These are phyloP conservation scores for Clarireedia paspali DNA, from an alignment of 2,329 filamentous ascomycete genomes.

Conservation along the genomic window DNA sequence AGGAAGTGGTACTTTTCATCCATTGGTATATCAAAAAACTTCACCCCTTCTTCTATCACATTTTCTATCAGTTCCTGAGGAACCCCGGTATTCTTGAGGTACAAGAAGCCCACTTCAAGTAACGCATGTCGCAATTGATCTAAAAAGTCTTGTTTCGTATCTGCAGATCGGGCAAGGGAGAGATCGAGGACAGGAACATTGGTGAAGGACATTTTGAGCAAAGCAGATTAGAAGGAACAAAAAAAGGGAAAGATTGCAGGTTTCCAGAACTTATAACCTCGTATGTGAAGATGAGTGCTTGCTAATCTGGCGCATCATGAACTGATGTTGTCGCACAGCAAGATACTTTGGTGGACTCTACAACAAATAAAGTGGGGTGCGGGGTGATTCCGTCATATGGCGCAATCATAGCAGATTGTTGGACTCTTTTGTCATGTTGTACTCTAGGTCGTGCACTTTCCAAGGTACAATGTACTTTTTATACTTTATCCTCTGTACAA, in stretches of 20 bases:
- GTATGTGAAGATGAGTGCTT: too few species aligned
- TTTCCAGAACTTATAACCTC: neutral
- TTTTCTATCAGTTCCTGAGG: conserved; percentile 54
- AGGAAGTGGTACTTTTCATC: conserved; percentile 56
- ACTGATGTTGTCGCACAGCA: too few species aligned
- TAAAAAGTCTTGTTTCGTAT: conserved; percentile 66
- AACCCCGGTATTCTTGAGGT: conserved; percentile 73
- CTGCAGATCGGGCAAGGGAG: conserved; percentile 52
- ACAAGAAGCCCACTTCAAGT: conserved; percentile 82
- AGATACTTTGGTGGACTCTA: neutral
- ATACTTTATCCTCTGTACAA: conserved; percentile 10
- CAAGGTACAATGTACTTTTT: conserved; percentile 5
- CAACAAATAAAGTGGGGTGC: conserved; percentile 5
- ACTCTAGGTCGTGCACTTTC: neutral
- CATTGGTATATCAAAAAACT: conserved; percentile 68
- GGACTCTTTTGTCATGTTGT: neutral
- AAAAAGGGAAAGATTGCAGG: neutral
- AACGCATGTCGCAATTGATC: conserved; percentile 64
- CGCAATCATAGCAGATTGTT: neutral
- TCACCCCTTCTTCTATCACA: conserved; percentile 60
- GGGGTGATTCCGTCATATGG: conserved; percentile 3
- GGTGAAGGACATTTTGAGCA: conserved; percentile 45
- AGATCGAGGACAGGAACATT: conserved; percentile 73
- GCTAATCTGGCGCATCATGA: neutral
- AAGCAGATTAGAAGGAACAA: neutral